Evolutionary conservation across 78 protist genomes (phyloP).

Genomic region (Carpediemonas membranifera): DNA sequence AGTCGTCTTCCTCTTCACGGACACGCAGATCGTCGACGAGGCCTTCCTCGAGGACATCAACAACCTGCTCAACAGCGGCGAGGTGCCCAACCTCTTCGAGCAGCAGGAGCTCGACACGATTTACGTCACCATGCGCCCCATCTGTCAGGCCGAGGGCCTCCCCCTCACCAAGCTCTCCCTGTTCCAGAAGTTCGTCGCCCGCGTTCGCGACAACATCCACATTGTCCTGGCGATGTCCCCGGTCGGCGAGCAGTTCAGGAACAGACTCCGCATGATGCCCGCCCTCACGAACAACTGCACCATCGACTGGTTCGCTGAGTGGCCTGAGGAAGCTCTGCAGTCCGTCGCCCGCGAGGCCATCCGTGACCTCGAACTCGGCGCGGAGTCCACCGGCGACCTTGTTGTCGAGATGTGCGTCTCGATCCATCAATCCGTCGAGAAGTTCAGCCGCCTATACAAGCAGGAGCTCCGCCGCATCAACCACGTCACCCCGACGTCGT

Average conservation of each 20-base stretch:
- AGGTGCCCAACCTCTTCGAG: constrained; percentile 69
- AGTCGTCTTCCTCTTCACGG: constrained; percentile 63
- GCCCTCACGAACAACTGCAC: constrained; percentile 57
- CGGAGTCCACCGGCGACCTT: background rate
- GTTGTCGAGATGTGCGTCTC: constrained; percentile 43
- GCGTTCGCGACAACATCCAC: constrained; percentile 55
- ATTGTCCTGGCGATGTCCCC: constrained; percentile 70
- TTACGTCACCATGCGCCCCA: constrained; percentile 28
- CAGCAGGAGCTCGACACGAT: constrained; percentile 49
- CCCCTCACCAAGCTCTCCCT: constrained; percentile 37
- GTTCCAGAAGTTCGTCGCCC: background rate
- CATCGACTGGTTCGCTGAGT: constrained; percentile 74
- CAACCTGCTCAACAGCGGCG: constrained; percentile 44
- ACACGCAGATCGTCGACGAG: constrained; percentile 68
- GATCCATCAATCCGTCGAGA: constrained; percentile 54
- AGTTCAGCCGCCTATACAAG: background rate
- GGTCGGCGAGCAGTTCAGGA: constrained; percentile 58
- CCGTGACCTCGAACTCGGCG: background rate
- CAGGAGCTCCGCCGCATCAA: constrained; percentile 38
- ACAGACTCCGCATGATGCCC: constrained; percentile 73
- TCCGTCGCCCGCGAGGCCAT: constrained; percentile 48
- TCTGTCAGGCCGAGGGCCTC: constrained; percentile 22
- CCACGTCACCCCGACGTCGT: constrained; percentile 60
- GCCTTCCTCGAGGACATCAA: constrained; percentile 73
- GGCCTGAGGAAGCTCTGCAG: constrained; percentile 78